These are phyloP conservation scores for Phenoliferia sp. DNA, from an alignment of 1,284 basidiomycete species.

Conservation along the genomic window DNA sequence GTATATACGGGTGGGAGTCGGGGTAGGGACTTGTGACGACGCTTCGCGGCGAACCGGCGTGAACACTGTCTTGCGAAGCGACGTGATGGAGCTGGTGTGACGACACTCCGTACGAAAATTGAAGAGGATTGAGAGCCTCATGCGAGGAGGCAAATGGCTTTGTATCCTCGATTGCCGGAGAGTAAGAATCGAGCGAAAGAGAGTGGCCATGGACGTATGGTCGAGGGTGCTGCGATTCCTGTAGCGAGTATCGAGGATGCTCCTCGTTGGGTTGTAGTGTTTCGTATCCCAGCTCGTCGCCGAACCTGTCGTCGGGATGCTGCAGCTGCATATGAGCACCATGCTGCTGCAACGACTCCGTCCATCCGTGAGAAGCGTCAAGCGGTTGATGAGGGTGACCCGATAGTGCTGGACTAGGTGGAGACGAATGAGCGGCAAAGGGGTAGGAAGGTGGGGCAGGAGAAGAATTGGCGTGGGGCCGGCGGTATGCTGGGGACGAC, in stretches of 20 bases:
- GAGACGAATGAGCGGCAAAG: not conserved
- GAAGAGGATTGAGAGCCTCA: not conserved
- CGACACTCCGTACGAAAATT: not conserved
- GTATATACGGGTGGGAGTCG: not conserved
- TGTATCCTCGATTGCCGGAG: not conserved
- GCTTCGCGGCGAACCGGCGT: not conserved
- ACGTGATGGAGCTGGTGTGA: not conserved
- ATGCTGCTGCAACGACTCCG: not conserved
- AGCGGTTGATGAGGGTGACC: not conserved
- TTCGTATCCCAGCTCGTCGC: not conserved
- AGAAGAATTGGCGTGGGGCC: constrained; percentile 16
- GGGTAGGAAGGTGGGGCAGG: constrained; percentile 5
- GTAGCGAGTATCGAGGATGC: not conserved
- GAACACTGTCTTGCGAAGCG: not conserved
- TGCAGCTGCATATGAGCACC: not conserved
- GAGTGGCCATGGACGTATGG: not conserved
- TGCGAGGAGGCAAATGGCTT: not conserved
- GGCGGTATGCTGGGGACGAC: not conserved
- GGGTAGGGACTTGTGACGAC: not conserved
- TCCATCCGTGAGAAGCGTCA: not conserved
- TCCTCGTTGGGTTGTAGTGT: not conserved
- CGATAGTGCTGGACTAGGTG: not conserved
- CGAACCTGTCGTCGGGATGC: not conserved
- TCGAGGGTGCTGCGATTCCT: not conserved
- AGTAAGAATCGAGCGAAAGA: not conserved